Percentiles rank a stretch among this genome's conserved stretches.
These are phyloP conservation scores for Neofusicoccum cordaticola DNA, from an alignment of 2,329 filamentous ascomycete genomes.

Conservation along the genomic window DNA sequence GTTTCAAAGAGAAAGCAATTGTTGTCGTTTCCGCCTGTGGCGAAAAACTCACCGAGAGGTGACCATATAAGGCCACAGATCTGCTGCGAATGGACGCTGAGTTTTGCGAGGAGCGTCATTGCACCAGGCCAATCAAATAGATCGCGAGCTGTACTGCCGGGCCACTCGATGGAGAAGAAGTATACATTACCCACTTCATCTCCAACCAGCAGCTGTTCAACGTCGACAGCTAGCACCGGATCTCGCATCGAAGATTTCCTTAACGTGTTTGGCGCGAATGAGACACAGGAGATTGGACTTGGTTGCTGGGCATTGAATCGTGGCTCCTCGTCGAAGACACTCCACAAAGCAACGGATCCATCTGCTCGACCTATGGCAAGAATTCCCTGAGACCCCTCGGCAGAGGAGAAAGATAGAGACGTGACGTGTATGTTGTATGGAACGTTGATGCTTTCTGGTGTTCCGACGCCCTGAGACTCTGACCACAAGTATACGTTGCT, in stretches of 20 bases:
- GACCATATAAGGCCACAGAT: constrained; percentile 94
- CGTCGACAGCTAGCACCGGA: constrained; percentile 55
- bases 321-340: constrained; percentile 65
- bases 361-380: constrained; percentile 81
- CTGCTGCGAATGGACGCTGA: constrained; percentile 80
- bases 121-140: constrained; percentile 73
- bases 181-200: constrained; percentile 81
- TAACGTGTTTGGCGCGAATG: constrained; percentile 68
- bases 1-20: constrained; percentile 77
- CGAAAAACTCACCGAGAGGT: constrained; percentile 69
- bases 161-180: constrained; percentile 89
- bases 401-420: constrained; percentile 85
- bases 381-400: constrained; percentile 70
- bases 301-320: constrained; percentile 75
- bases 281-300: constrained; percentile 71
- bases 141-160: constrained; percentile 55
- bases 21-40: constrained; percentile 92
- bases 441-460: constrained; percentile 52
- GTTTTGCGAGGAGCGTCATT: constrained; percentile 72
- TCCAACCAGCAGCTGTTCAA: constrained; percentile 82
- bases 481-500: constrained; percentile 86
- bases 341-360: constrained; percentile 74
- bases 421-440: constrained; percentile 63
- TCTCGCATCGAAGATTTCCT: constrained; percentile 49
- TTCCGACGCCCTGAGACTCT: constrained; percentile 65